A percentile compares a stretch with the other conserved stretches of the same genome.
These are phyloP conservation scores for Colletotrichum tofieldiae DNA, from an alignment of 2,329 filamentous ascomycete species.

Conservation along the genomic window DNA sequence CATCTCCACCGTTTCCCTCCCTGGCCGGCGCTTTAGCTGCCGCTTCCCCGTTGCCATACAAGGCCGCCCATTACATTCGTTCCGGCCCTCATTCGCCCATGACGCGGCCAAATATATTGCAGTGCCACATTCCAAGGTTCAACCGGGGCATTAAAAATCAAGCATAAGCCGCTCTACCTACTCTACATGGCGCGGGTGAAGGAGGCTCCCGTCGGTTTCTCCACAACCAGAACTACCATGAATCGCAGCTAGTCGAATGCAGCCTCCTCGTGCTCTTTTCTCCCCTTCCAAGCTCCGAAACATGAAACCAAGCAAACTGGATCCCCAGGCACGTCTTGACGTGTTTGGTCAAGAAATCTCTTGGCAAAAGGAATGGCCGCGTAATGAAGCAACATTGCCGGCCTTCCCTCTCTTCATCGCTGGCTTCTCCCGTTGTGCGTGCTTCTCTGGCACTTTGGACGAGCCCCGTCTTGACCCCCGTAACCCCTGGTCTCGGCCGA, in stretches of 20 bases:
- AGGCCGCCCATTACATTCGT: conserved; percentile 19
- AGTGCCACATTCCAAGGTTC: conserved; percentile 22
- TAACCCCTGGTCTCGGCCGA: conserved; percentile 27
- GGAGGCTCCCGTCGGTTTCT: conserved; percentile 17
- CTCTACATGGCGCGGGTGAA: conserved; percentile 2
- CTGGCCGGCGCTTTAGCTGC: not conserved
- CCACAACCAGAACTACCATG: conserved; percentile 14
- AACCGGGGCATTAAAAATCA: conserved; percentile 17
- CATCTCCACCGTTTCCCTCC: not conserved
- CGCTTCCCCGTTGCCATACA: conserved; percentile 24
- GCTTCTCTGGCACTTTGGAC: not conserved
- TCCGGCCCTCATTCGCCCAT: conserved; percentile 22
- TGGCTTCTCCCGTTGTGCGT: not conserved
- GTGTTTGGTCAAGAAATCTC: conserved; percentile 15
- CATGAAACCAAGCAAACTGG: conserved; percentile 31
- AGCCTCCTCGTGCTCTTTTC: not conserved
- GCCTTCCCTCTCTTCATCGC: conserved; percentile 8
- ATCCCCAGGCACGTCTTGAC: conserved; percentile 20
- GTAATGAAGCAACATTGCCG: conserved; percentile 11
- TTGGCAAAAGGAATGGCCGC: conserved; percentile 29
- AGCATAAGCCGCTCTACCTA: conserved; percentile 22
- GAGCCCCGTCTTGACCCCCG: not conserved
- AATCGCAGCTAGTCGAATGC: not conserved
- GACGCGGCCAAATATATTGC: conserved; percentile 22
- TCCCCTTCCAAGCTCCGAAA: conserved; percentile 1